Base-by-base conservation (phyloP, 2,329 filamentous ascomycete species). In the Venturiaceae sp. region DNA sequence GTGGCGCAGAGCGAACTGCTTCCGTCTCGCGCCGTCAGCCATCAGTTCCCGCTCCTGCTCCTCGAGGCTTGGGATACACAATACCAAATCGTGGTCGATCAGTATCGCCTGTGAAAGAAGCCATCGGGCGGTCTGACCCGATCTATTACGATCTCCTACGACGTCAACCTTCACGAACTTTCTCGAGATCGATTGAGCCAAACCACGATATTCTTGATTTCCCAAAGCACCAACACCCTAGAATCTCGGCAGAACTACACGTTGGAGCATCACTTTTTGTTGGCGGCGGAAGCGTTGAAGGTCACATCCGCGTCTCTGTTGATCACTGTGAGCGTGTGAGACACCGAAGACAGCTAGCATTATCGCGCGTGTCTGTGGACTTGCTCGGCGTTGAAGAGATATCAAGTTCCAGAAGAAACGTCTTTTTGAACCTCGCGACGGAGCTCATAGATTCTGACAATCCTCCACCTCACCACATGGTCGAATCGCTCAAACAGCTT, bases 221-320 rank as follows among this genome's bases (percentile, higher is more conserved):
- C 61, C 77, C 78, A 19, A 72, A 69, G 13, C 72, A 75, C 63
- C 73, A 72, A 50, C 77, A 82, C 67, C 74, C 77, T 33, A 72
- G 78, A 39, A 68, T 82, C 2, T 71, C 74, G 37, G 68, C 80
- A 7, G 77, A 76, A 16, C 64, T 81, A n/a, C 76, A 77, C 54
- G 68, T 79, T 26, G 75, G 74, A 32, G 76, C 78, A 19, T 73
- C 78, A 4, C 66, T 82, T 8, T 81, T 80, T 60, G 77, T 82
- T n/a, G 80, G 80, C 19, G 79, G 79, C 30, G 77, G 79, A 8
- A 80, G 75, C 11, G 72, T 81, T 14, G 79, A 82, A 68, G 80
- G 80, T 21, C 71, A 73, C 58, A 69, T 79, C 13, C 73, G 74
- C 55, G 68, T 81, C 53, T 72, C 69, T 6, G 69, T 81, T 36